Conservation (phyloP, 176 grass and related monocot genomes). For the Eleusine coracana region DNA sequence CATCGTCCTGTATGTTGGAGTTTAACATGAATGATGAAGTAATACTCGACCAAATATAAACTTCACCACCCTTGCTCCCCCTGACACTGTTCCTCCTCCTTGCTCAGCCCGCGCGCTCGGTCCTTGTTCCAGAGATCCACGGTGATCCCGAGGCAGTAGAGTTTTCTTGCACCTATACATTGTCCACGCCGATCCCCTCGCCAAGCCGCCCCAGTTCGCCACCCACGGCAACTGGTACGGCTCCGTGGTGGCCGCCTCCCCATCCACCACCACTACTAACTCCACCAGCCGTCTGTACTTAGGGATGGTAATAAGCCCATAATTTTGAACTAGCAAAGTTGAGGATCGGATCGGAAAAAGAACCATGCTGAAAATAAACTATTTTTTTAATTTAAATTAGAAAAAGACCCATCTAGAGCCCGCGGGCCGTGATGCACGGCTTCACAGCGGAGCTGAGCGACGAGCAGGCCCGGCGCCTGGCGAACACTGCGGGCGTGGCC, state of each 20-base stretch:
- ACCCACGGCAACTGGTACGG: slow-evolving; percentile 20
- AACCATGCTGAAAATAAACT: too few relatives aligned
- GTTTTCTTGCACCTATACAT: slow-evolving; percentile 14
- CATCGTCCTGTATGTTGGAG: too few relatives aligned
- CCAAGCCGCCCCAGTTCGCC: slow-evolving; percentile 28
- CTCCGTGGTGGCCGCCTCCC: slow-evolving; percentile 18
- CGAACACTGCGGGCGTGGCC: slow-evolving; percentile 24
- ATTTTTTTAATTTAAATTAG: too few relatives aligned
- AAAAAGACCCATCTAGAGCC: too few relatives aligned
- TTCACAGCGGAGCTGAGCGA: slow-evolving; percentile 33
- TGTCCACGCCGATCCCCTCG: background rate
- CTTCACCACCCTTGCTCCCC: background rate
- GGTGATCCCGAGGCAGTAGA: too few relatives aligned
- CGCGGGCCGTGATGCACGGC: slow-evolving; percentile 38
- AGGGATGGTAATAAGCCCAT: too few relatives aligned
- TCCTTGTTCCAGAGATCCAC: background rate
- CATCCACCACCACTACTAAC: background rate
- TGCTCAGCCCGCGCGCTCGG: background rate
- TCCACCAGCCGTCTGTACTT: background rate
- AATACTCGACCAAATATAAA: too few relatives aligned
- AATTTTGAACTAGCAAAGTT: too few relatives aligned
- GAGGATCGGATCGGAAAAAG: too few relatives aligned
- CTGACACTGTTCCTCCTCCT: background rate
- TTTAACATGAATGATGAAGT: too few relatives aligned
- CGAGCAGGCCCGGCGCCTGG: slow-evolving; percentile 15